Evolutionary conservation across 306 rosid genomes (phyloP), one percentile per base, ranked within the genome.

Genomic region (Casuarina glauca): DNA sequence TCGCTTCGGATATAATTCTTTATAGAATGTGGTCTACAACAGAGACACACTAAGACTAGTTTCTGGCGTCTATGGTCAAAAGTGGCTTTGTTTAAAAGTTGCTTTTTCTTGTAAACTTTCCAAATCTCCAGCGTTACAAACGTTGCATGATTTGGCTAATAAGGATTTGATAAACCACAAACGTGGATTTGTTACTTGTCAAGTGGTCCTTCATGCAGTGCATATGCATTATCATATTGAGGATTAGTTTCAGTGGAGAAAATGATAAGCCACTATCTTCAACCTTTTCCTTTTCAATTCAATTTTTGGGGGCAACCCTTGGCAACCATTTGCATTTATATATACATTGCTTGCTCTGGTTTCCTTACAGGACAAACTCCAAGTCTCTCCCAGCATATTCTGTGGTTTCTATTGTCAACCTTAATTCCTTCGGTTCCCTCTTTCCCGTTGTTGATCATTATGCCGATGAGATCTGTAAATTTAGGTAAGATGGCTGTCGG

Each of bases 181-280:
- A 80, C 15, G 85, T 85, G 88, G 78, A 41, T 60, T 80, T 63
- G 82, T 76, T 63, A 80, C 62, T 80, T 80, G 89, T 75, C 32
- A 26, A 26, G 32, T 84, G 80, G 58, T 83, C 78, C 5, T 16
- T 3, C 39, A 50, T 72, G 84, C 79, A 85, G 53, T 74, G 78
- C 73, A 2, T 75, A 75, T 41, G 58, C 61, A 60, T 26, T 26
- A 26, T 54, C 20, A 9, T 17, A 20, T 53, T 38, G 6, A 49
- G 17, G 63, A 82, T 82, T 48, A 72, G 35, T 54, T 69, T 74
- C 13, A 82, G 74, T 32, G 61, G 45, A 74, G 78, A 75, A 64
- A 76, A 81, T 76, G 84, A 79, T 35, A 32, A 71, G 19, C 67
- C 83, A 85, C 89, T 79, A 85, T 52, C 78, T 75, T 73, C 60